Base-by-base conservation (phyloP, 1,139 yeast species). In the Pichia sp. region DNA sequence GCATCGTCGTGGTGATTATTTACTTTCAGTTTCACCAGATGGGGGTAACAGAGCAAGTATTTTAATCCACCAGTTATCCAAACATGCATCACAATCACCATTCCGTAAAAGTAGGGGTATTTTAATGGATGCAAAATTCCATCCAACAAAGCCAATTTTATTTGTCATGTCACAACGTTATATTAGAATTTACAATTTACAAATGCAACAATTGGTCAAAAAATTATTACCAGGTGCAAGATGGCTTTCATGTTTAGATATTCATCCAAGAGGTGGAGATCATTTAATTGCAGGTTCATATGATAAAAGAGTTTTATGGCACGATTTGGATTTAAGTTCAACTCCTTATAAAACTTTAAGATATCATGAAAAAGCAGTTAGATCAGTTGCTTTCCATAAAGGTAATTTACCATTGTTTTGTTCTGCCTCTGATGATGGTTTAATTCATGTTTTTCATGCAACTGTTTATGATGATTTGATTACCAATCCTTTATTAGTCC, bases 1-100 rank as follows among this genome's bases (percentile, higher is more conserved):
- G 99, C 99, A 93, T 70, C 80, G 97, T 69, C 86, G 87, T 65
- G 99, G 99, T 65, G 99, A 93, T 72, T 93, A 93, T 68, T 88
- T 95, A 62, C 96, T 93, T 58, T 84, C 96, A 3, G 96, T 89
- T 27, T 83, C 96, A 14, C 98, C 98, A 47, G 93, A 87, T 54
- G 86, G 89, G 52, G 89, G 88, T 56, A 84, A 89, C 66, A 61
- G 59, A 34, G 80, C 95, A 8, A 85, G 98, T 6, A 96, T 93
- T 44, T 76, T 95, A 55, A 89, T 93, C 59, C 99, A 93, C 71
- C 98, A 93, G 73, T 73, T 93, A 49, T 88, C 97, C 7, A 90
- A 90, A 70, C 99, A 93, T 73, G 77, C 86, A 57, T 86, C 98
- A n/a, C 99, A 93, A 73, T 87, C 96, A 19, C 99, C 99, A 58